These are phyloP conservation scores for Gypsophila paniculata DNA, from an alignment of 179 eudicot species.

Conservation along the genomic window DNA sequence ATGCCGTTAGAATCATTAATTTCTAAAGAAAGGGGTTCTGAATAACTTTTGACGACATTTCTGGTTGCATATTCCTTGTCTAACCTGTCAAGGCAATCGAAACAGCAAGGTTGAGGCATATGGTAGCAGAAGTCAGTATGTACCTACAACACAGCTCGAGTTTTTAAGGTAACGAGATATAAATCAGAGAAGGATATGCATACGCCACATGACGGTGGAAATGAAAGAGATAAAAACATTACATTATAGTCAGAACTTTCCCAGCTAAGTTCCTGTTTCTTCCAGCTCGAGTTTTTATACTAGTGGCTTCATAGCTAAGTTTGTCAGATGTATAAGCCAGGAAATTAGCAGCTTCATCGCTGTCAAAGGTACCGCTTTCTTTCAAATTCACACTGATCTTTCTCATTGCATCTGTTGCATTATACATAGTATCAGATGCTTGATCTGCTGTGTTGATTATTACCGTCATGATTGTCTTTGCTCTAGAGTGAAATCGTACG, in stretches of 20 bases:
- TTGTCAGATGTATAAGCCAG: conserved; percentile 48
- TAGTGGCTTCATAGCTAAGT: conserved; percentile 53
- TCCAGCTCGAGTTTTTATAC: conserved; percentile 48
- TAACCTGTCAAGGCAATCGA: conserved; percentile 55
- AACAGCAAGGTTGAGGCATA: conserved; percentile 46
- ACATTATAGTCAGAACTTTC: conserved; percentile 52
- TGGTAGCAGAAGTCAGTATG: conserved; percentile 35
- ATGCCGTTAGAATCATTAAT: conserved; percentile 16
- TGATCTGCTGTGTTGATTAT: conserved; percentile 59
- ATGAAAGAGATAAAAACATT: conserved; percentile 12
- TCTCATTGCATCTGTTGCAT: conserved; percentile 60
- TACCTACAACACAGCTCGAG: conserved; percentile 39
- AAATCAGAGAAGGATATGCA: neutral
- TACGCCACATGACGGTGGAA: neutral
- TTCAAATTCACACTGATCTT: conserved; percentile 33
- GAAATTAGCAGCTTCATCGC: conserved; percentile 36
- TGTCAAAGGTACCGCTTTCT: conserved; percentile 20
- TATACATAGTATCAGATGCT: conserved; percentile 57
- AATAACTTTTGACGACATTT: neutral
- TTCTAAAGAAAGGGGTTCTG: neutral
- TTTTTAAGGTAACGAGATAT: neutral
- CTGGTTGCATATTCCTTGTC: too few species aligned
- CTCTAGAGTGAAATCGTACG: conserved; percentile 50
- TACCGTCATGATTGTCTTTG: conserved; percentile 50
- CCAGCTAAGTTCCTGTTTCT: conserved; percentile 43